Conservation (phyloP, 495 filamentous ascomycete genomes). For the Tuber aestivum region DNA sequence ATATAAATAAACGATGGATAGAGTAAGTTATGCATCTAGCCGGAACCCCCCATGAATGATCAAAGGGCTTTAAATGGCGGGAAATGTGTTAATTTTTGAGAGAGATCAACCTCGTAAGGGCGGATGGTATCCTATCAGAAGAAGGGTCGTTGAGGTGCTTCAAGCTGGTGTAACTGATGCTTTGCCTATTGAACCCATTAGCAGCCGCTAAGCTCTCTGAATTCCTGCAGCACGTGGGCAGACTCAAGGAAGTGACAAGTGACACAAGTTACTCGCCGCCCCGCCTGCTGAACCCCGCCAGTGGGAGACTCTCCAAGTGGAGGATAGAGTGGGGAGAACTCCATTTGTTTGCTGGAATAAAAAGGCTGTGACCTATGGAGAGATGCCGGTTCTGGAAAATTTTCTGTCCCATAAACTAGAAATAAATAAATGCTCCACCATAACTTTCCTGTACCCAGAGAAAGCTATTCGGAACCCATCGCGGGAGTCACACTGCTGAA, state of each 20-base stretch:
- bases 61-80: neutral
- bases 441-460: neutral
- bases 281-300: neutral
- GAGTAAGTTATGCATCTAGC: neutral
- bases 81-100: neutral
- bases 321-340: neutral
- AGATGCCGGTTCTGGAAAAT: neutral
- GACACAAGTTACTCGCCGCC: constrained; percentile 4
- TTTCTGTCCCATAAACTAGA: neutral
- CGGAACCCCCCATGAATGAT: neutral
- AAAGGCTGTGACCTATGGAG: neutral
- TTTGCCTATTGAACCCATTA: neutral
- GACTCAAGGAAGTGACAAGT: neutral
- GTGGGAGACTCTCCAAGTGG: neutral
- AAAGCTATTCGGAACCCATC: neutral
- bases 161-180: neutral
- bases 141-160: neutral
- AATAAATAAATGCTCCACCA: constrained; percentile 5
- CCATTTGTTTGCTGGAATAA: constrained; percentile 3
- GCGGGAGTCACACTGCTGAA: neutral
- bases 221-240: neutral
- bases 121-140: neutral
- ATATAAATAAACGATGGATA: neutral
- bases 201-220: neutral
- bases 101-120: neutral